Base-by-base conservation (phyloP, 768 basidiomycete genomes). In the Amylocystis lapponica region DNA sequence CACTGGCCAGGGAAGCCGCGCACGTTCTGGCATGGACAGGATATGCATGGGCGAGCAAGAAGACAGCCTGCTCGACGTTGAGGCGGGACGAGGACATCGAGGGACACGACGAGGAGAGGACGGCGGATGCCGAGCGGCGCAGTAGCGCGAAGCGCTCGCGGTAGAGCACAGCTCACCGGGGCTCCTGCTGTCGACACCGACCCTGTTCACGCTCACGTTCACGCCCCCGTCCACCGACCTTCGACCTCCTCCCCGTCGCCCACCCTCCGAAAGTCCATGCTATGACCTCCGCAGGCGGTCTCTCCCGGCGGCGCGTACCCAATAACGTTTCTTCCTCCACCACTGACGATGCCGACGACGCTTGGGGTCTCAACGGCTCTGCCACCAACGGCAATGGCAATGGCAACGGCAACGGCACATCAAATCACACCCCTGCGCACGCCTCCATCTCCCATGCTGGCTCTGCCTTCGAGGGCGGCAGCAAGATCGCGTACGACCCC, bases 401-500 rank as follows among this genome's bases (percentile, higher is more conserved):
- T 3, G 23, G 49, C n/a, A 42, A 43, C 13, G 49, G 51, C 40
- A 48, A 48, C 19, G 36, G 36, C 23, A 9, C 22, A 4, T 21
- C 40, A 5, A 3, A 27, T 41, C 19, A 37, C 48, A 27, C 35
- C 47, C 19, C 50, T 38, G 17, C 25, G 33, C 26, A 39, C 42
- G n/a, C n/a, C n/a, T 16, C 37, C 33, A 26, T 48, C 21, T 35
- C 74, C 10, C 84, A 87, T 58, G 86, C 84, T 0, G 84, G 88
- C 45, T 79, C 83, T 19, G 91, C 92, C 2, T 85, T 95, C 50
- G 84, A 85, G 46, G 87, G 91, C 36, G 81, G 92, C 21, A 79
- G 76, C 54, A 90, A 84, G 69, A 79, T 99, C 57, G 96, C 95
- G 5, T 97, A 75, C 58, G 96, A 98, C 71, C 93, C 92, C 3